Percentiles rank a stretch among this genome's conserved stretches.
These are phyloP conservation scores for Aegilops bicornis DNA, from an alignment of 176 grass and related monocot species.

Conservation along the genomic window DNA sequence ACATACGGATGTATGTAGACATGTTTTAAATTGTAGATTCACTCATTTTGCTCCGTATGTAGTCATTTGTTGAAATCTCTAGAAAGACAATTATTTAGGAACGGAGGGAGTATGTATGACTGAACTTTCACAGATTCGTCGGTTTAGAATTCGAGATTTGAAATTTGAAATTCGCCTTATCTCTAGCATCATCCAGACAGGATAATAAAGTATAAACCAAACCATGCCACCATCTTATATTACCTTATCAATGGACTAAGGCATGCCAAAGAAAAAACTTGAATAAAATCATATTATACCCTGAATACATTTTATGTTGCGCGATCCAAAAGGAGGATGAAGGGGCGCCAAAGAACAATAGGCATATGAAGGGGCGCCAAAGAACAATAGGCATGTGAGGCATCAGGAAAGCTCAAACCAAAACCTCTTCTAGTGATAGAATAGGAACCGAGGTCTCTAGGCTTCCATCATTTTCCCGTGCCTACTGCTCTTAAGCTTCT, in stretches of 20 bases:
- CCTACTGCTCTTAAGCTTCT: background rate
- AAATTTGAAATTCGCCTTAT: background rate
- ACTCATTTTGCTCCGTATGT: no score
- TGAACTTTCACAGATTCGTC: background rate
- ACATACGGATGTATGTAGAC: no score
- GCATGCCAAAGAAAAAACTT: background rate
- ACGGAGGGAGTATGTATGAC: background rate
- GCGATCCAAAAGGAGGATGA: no score
- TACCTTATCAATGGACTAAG: background rate
- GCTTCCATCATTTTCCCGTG: no score
- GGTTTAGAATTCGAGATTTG: background rate
- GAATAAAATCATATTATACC: no score
- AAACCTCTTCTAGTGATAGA: no score
- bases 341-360: background rate
- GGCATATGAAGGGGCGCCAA: conserved; percentile 21
- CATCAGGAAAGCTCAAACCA: conserved; percentile 20
- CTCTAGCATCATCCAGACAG: background rate
- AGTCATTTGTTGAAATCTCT: no score
- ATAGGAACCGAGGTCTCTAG: background rate
- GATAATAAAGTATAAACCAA: background rate
- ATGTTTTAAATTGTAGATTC: no score
- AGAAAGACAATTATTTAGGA: no score
- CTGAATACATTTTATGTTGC: no score
- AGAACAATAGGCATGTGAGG: conserved; percentile 22
- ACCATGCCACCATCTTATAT: background rate